Conservation (phyloP, 768 basidiomycete species). For the Collybia mongolica region DNA sequence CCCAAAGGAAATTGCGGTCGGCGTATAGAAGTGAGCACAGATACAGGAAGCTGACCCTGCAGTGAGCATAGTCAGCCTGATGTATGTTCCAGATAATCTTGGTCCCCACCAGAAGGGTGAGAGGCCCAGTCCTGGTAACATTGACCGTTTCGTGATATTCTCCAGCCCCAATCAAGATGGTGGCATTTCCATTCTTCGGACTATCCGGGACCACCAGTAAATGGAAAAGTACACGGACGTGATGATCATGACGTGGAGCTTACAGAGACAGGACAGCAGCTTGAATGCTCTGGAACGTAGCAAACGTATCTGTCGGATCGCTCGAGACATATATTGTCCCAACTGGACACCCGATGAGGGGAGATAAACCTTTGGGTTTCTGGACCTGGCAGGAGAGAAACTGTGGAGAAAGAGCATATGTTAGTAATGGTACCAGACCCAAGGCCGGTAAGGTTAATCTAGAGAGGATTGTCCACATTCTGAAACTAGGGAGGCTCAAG, state of each 20-base stretch:
- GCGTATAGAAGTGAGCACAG: conserved; percentile 26
- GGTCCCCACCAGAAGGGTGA: conserved; percentile 51
- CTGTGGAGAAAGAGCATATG: conserved; percentile 36
- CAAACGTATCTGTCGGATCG: conserved; percentile 36
- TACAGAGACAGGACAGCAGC: conserved; percentile 57
- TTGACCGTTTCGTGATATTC: conserved; percentile 62
- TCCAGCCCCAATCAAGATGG: conserved; percentile 57
- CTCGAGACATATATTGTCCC: conserved; percentile 61
- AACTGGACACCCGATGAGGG: conserved; percentile 51
- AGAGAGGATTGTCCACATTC: too few species aligned
- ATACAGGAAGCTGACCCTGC: conserved; percentile 51
- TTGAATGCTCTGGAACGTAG: conserved; percentile 51
- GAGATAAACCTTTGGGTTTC: conserved; percentile 38
- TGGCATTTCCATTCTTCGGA: conserved; percentile 33
- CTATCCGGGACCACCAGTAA: conserved; percentile 25
- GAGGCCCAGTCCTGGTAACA: conserved; percentile 48
- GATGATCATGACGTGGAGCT: conserved; percentile 13
- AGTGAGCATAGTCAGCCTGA: conserved; percentile 4
- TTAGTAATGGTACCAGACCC: too few species aligned
- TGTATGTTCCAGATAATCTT: not conserved
- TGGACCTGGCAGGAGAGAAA: conserved; percentile 51
- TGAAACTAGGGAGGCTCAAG: too few species aligned
- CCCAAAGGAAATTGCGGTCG: conserved; percentile 29
- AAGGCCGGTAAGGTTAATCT: too few species aligned
- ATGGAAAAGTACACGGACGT: not conserved